These are phyloP conservation scores for Pythium biforme DNA, from an alignment of 352 stramenopile genomes.

Conservation along the genomic window DNA sequence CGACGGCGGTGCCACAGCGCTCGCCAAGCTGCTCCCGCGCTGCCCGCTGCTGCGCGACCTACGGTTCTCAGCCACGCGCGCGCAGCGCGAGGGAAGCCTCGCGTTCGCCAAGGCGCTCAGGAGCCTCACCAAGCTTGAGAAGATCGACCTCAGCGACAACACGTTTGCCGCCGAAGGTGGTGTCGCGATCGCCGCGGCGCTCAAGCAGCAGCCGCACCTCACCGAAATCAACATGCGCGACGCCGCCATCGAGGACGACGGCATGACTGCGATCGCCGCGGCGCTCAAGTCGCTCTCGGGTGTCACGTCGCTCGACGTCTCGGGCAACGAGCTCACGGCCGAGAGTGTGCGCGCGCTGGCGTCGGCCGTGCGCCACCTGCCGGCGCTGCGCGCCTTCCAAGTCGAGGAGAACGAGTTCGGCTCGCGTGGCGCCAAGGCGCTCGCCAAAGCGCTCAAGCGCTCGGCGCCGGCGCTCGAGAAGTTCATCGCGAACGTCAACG, in stretches of 20 bases:
- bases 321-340: conserved; percentile 90
- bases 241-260: conserved; percentile 89
- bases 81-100: conserved; percentile 81
- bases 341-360: conserved; percentile 57
- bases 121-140: conserved; percentile 68
- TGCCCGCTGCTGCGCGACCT: conserved; percentile 87
- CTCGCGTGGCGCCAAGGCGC: conserved; percentile 69
- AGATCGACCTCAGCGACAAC: conserved; percentile 94
- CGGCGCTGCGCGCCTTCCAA: conserved; percentile 78
- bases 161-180: conserved; percentile 89
- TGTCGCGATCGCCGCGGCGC: conserved; percentile 80
- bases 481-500: conserved; percentile 86
- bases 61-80: conserved; percentile 92
- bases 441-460: conserved; percentile 72
- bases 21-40: conserved; percentile 85
- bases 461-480: conserved; percentile 58
- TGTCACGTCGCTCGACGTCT: conserved; percentile 89
- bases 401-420: conserved; percentile 94
- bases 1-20: conserved; percentile 86
- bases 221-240: conserved; percentile 90
- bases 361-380: conserved; percentile 38
- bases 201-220: conserved; percentile 68
- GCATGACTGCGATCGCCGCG: conserved; percentile 78
- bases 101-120: conserved; percentile 83
- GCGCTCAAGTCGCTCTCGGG: conserved; percentile 49